Evolutionary conservation across 1,139 yeast genomes (phyloP), one percentile per base, ranked within the genome.

Genomic region (Taphrina wiesneri): DNA sequence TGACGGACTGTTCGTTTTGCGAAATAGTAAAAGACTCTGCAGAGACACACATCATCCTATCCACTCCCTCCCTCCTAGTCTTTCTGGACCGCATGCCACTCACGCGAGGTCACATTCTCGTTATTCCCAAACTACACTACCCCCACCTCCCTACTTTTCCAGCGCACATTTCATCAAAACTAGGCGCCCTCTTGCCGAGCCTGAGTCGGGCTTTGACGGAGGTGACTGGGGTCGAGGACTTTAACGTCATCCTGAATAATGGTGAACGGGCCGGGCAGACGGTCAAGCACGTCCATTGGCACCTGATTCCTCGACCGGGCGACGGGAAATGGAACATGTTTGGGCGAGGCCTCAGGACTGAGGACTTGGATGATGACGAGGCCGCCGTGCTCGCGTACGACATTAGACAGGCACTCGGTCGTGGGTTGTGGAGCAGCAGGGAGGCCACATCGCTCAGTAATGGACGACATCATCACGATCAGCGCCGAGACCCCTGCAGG

Each of bases 211-310:
- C 64, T 9, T 17, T 93, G 73, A 90, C 95, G 69, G 81, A 84
- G 71, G 89, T 88, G 2, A 75, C 85, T 34, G 85, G 80, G 6
- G 83, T 90, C 72, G 82, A 85, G 75, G 97, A 97, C 49, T 92
- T 91, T 82, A 92, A 92, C 75, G 77, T 92, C 36, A 81, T 92
- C 71, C 97, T 67, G 30, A 93, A 93, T 81, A 92, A 93, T 72
- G 98, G 97, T 51, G 78, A 88, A 73, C 86, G 91, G 74, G 98
- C 98, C 23, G 97, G 92, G 75, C 98, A 92, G 78, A 69, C 67
- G 17, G 97, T 93, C 69, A 96, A 88, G 73, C 99, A 92, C 76
- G 97, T 92, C 67, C 99, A 92, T 76, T 89, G 92, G 83, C 99
- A 92, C 75, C 84, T 92, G 77, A 92, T 92, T 74, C 99, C 99